phyloP scores from a whole-genome alignment of 1,139 yeast species.

The Lodderomyces beijingensis region DNA sequence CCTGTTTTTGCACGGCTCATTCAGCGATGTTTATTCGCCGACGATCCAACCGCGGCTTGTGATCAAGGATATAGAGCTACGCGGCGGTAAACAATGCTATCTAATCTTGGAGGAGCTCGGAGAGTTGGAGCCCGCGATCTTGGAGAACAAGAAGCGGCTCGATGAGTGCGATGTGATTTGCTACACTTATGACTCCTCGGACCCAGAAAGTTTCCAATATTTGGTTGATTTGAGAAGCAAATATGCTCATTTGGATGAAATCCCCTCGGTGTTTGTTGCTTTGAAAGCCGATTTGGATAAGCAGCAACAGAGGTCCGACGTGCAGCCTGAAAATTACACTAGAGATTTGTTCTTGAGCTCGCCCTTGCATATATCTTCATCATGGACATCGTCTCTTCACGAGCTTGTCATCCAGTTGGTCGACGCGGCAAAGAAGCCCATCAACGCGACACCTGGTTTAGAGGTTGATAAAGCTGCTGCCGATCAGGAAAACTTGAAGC shows the following conservation, averaged over 20 bases:
- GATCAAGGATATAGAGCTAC: slow-evolving; percentile 89
- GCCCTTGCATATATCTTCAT: slow-evolving; percentile 82
- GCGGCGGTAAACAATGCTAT: slow-evolving; percentile 94
- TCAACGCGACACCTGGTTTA: slow-evolving; percentile 73
- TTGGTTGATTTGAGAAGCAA: slow-evolving; percentile 62
- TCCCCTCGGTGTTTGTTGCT: slow-evolving; percentile 88
- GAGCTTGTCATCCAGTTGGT: slow-evolving; percentile 85
- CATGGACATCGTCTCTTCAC: slow-evolving; percentile 82
- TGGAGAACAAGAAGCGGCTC: slow-evolving; percentile 65
- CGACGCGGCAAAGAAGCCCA: slow-evolving; percentile 82
- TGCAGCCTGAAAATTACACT: slow-evolving; percentile 86
- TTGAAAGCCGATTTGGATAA: slow-evolving; percentile 91
- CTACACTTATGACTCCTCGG: slow-evolving; percentile 87
- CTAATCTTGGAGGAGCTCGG: slow-evolving; percentile 87
- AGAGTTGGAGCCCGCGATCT: slow-evolving; percentile 75
- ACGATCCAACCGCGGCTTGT: slow-evolving; percentile 77
- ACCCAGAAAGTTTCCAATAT: slow-evolving; percentile 89
- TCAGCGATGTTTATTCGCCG: slow-evolving; percentile 71
- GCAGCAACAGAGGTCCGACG: slow-evolving; percentile 83
- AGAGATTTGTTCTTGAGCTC: slow-evolving; percentile 55
- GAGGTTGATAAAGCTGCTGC: slow-evolving; percentile 56
- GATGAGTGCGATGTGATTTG: slow-evolving; percentile 91
- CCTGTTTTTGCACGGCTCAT: slow-evolving; percentile 73
- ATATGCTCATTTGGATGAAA: slow-evolving; percentile 51
- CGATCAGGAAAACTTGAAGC: slow-evolving; percentile 42